These are phyloP conservation scores for Chaetomium olivaceum DNA, from an alignment of 2,329 filamentous ascomycete species.

Conservation along the genomic window DNA sequence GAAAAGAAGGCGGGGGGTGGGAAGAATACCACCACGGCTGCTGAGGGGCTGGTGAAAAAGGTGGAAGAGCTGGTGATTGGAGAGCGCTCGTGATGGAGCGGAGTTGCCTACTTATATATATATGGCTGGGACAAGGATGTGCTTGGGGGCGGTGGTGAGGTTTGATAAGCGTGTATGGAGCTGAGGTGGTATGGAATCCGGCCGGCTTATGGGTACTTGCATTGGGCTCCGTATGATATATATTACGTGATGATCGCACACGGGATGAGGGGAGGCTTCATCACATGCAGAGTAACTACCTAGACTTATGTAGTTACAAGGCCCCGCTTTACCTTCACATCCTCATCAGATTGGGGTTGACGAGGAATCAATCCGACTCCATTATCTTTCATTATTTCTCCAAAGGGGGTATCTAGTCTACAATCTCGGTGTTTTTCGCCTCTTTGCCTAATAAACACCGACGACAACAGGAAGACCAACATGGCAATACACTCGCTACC, in stretches of 20 bases:
- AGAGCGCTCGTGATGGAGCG: neutral
- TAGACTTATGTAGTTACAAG: neutral
- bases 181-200: neutral
- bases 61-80: constrained; percentile 16
- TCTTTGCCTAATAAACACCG: constrained; percentile 3
- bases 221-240: neutral
- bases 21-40: neutral
- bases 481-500: constrained; percentile 3
- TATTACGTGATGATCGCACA: neutral
- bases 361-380: neutral
- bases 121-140: neutral
- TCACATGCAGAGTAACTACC: neutral
- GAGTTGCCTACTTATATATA: neutral
- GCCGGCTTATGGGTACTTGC: neutral
- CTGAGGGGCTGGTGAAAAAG: neutral
- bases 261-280: neutral
- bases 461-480: neutral
- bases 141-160: neutral
- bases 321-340: neutral
- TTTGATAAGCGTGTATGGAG: neutral
- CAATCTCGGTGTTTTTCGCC: constrained; percentile 14
- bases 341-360: neutral
- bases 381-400: constrained; percentile 6
- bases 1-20: neutral
- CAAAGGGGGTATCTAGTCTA: constrained; percentile 33